These are phyloP conservation scores for Polytrichum commune DNA, from an alignment of 225 moss, liverwort and hornwort genomes.

Conservation along the genomic window DNA sequence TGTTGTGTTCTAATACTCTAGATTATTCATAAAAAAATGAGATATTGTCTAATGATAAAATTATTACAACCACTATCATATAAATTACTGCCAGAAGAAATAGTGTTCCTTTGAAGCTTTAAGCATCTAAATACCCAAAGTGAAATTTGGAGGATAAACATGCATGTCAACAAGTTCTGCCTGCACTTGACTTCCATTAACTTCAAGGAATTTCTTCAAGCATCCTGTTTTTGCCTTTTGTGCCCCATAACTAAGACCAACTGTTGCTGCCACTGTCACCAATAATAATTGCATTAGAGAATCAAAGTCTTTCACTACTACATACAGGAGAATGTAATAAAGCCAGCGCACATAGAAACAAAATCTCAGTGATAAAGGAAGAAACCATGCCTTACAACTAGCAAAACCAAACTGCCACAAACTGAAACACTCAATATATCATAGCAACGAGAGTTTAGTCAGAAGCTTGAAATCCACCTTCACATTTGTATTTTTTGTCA, in stretches of 20 bases:
- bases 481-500: background rate
- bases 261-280: slow-evolving; percentile 39
- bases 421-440: background rate
- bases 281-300: slow-evolving; percentile 4
- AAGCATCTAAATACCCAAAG: background rate
- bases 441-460: no score
- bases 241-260: slow-evolving; percentile 37
- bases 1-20: no score
- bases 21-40: no score
- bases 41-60: background rate
- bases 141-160: slow-evolving; percentile 7
- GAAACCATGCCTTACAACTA: background rate
- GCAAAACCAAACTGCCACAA: background rate
- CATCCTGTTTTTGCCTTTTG: slow-evolving; percentile 35
- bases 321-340: background rate
- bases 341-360: background rate
- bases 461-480: background rate
- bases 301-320: background rate
- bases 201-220: slow-evolving; percentile 42
- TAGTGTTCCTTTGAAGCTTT: no score
- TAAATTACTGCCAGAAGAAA: background rate
- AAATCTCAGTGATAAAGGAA: background rate
- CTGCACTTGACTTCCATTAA: slow-evolving; percentile 40
- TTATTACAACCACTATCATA: background rate
- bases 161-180: slow-evolving; percentile 43